Conservation (phyloP, 164 flowering plant species). For the Hamamelis virginiana region DNA sequence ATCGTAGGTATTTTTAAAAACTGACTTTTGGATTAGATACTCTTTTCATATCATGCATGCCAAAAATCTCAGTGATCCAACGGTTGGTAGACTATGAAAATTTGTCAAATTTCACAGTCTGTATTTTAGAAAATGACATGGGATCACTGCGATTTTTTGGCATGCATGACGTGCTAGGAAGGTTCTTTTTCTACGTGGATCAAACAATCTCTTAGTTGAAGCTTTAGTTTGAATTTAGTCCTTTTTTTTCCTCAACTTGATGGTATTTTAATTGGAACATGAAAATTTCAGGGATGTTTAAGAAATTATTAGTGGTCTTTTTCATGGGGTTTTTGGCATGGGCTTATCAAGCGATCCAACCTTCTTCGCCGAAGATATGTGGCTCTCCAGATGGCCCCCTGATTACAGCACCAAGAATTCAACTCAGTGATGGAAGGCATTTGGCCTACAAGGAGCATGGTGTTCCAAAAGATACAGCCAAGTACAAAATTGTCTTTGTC, state of each 20-base stretch:
- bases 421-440: constrained; percentile 74
- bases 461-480: constrained; percentile 55
- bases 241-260: constrained; percentile 12
- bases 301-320: constrained; percentile 27
- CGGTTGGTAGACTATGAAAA: too few species aligned
- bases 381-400: constrained; percentile 67
- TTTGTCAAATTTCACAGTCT: too few species aligned
- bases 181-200: neutral
- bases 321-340: constrained; percentile 46
- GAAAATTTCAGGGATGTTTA: constrained; percentile 39
- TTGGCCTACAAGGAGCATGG: constrained; percentile 78
- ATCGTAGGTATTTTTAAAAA: too few species aligned
- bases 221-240: constrained; percentile 11
- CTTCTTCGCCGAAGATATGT: constrained; percentile 57
- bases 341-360: constrained; percentile 56
- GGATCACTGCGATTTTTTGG: too few species aligned
- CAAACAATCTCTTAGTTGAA: neutral
- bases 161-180: neutral
- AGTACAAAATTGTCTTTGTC: constrained; percentile 48
- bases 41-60: too few species aligned
- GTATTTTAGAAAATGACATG: too few species aligned
- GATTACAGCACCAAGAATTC: constrained; percentile 63
- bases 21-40: too few species aligned
- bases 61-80: too few species aligned
- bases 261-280: constrained; percentile 1